Conservation (phyloP, 2,329 filamentous ascomycete species). For the Teratosphaeria nubilosa region DNA sequence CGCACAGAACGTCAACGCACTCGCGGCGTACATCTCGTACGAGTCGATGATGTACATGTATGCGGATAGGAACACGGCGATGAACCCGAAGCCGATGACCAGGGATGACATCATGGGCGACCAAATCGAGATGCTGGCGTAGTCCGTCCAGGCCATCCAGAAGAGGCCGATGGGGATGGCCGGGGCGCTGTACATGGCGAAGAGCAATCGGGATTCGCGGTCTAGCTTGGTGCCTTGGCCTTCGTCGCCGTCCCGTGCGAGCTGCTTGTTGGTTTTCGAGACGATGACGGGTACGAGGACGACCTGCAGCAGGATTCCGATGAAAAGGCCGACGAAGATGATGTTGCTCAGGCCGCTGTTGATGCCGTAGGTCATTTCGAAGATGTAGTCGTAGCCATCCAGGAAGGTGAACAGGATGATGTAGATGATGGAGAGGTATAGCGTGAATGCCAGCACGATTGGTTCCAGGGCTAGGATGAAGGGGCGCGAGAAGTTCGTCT, state of each 20-base stretch:
- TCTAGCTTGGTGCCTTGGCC: slow-evolving; percentile 27
- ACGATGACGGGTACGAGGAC: slow-evolving; percentile 27
- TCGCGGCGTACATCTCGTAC: slow-evolving; percentile 45
- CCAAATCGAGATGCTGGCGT: slow-evolving; percentile 38
- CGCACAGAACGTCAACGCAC: slow-evolving; percentile 34
- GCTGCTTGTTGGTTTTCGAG: slow-evolving; percentile 37
- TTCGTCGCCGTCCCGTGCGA: slow-evolving; percentile 33
- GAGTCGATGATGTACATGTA: slow-evolving; percentile 51
- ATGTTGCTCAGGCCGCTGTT: slow-evolving; percentile 36
- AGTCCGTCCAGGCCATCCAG: slow-evolving; percentile 49
- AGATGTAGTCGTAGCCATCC: slow-evolving; percentile 44
- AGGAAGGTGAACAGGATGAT: slow-evolving; percentile 37
- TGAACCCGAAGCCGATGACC: slow-evolving; percentile 40
- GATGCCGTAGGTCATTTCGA: slow-evolving; percentile 39
- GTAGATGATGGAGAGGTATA: slow-evolving; percentile 41
- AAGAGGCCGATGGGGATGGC: slow-evolving; percentile 44
- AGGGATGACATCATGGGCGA: slow-evolving; percentile 41
- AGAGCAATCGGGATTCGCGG: slow-evolving; percentile 41
- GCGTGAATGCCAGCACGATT: slow-evolving; percentile 37
- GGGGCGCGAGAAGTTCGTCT: slow-evolving; percentile 32
- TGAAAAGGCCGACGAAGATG: slow-evolving; percentile 38
- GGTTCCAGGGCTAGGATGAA: slow-evolving; percentile 35
- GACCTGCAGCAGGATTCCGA: slow-evolving; percentile 37
- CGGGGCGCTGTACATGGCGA: slow-evolving; percentile 42
- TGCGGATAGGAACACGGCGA: slow-evolving; percentile 36